These are phyloP conservation scores for Fusarium bulbicola DNA, from an alignment of 2,329 filamentous ascomycete genomes.

Conservation along the genomic window DNA sequence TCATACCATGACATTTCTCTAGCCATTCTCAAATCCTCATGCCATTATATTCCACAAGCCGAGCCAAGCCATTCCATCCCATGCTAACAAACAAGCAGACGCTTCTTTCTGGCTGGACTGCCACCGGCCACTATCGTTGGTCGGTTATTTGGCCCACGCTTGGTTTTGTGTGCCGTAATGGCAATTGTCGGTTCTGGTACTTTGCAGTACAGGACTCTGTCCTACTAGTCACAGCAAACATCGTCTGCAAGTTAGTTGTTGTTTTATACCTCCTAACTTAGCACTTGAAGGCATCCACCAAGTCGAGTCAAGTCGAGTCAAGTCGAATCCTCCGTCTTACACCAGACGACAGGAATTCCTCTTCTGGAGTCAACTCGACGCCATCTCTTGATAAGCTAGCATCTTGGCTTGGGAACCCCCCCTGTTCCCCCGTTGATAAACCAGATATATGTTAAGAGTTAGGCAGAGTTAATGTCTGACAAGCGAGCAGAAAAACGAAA, in stretches of 20 bases:
- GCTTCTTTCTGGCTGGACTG: conserved; percentile 1
- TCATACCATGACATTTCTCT: not conserved
- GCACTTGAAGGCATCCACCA: not conserved
- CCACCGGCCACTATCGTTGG: not conserved
- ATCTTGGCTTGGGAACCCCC: conserved; percentile 3
- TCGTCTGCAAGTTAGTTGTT: not conserved
- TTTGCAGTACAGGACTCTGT: not conserved
- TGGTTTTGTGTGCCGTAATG: not conserved
- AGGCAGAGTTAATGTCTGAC: not conserved
- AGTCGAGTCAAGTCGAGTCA: conserved; percentile 6
- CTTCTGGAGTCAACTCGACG: not conserved
- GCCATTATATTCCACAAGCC: conserved; percentile 11
- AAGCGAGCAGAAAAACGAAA: conserved; percentile 4
- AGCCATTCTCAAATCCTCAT: conserved; percentile 1
- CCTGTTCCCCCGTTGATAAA: conserved; percentile 14
- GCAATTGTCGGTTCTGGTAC: not conserved
- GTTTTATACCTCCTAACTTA: not conserved
- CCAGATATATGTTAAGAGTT: conserved; percentile 7
- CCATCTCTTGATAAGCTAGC: conserved; percentile 8
- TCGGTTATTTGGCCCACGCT: not conserved
- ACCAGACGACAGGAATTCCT: conserved; percentile 2
- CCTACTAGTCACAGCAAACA: not conserved
- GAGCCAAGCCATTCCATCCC: conserved; percentile 14
- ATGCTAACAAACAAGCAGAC: not conserved
- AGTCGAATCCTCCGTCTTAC: conserved; percentile 14